phyloP scores from a whole-genome alignment of 352 stramenopile species.

The Phytophthora crassamura region DNA sequence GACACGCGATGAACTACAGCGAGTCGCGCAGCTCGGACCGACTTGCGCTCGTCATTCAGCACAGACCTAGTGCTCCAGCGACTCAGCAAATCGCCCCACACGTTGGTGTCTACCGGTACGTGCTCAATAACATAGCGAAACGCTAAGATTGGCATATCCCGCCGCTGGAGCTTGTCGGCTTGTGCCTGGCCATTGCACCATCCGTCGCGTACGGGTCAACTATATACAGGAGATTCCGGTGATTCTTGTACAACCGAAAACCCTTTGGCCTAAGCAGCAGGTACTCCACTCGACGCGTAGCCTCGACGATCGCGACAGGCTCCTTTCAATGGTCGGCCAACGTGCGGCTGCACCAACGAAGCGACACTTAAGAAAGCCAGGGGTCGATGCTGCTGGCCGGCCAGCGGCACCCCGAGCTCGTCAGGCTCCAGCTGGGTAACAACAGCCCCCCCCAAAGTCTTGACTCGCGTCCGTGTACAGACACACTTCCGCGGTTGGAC shows the following conservation, averaged over 20 bases:
- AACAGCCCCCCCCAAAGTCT: background rate
- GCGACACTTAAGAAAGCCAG: constrained; percentile 12
- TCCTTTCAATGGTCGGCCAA: constrained; percentile 34
- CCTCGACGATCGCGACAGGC: no score
- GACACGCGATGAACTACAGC: background rate
- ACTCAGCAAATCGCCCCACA: no score
- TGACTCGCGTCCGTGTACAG: no score
- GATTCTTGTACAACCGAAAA: constrained; percentile 26
- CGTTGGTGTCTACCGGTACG: constrained; percentile 4
- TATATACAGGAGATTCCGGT: constrained; percentile 26
- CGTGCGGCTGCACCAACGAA: constrained; percentile 1
- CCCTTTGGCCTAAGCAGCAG: constrained; percentile 13
- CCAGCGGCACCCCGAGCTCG: background rate
- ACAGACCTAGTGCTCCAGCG: background rate
- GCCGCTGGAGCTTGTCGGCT: constrained; percentile 11
- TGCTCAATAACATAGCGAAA: constrained; percentile 33
- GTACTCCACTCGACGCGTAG: constrained; percentile 9
- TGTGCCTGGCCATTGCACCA: constrained; percentile 8
- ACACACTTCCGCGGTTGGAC: no score
- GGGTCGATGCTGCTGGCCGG: background rate
- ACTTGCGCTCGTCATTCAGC: no score
- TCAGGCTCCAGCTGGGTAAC: constrained; percentile 1
- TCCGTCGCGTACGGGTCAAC: constrained; percentile 15
- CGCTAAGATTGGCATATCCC: constrained; percentile 8
- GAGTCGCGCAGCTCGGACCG: background rate